Evolutionary conservation across 352 stramenopile species (phyloP).

Genomic region (Lagenidium sp.): DNA sequence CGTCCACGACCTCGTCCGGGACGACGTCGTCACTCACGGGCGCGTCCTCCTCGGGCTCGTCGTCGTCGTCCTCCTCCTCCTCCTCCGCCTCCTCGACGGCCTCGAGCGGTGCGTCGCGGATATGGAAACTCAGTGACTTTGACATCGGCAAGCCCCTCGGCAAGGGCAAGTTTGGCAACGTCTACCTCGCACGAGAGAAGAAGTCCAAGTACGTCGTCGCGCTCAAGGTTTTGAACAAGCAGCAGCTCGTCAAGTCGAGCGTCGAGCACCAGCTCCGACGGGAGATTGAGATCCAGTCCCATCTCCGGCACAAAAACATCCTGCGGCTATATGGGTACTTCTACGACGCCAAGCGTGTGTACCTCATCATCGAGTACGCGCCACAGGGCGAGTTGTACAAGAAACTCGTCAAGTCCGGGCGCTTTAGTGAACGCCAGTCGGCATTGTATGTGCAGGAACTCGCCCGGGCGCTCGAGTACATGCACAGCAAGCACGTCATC

Average conservation of each 20-base stretch:
- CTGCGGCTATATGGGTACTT: slow-evolving; percentile 98
- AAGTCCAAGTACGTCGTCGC: slow-evolving; percentile 98
- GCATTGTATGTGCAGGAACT: slow-evolving; percentile 95
- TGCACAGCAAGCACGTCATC: slow-evolving; percentile 99
- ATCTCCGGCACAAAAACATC: slow-evolving; percentile 97
- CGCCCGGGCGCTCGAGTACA: slow-evolving; percentile 93
- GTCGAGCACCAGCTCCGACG: slow-evolving; percentile 98
- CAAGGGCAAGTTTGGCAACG: slow-evolving; percentile 97
- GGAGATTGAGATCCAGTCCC: slow-evolving; percentile 99
- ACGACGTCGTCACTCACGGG: slow-evolving; percentile 3
- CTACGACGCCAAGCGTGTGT: slow-evolving; percentile 97
- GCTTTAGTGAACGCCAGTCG: slow-evolving; percentile 91
- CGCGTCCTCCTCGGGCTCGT: not conserved
- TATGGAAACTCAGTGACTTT: slow-evolving; percentile 97
- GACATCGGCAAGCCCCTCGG: slow-evolving; percentile 98
- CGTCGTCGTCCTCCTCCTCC: not conserved
- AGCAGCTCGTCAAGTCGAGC: slow-evolving; percentile 94
- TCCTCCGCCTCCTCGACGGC: not conserved
- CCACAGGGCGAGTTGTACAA: slow-evolving; percentile 98
- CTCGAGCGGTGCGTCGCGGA: slow-evolving; percentile 18
- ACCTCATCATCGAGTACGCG: slow-evolving; percentile 99
- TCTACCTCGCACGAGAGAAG: slow-evolving; percentile 98
- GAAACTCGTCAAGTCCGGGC: slow-evolving; percentile 84
- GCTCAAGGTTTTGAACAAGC: slow-evolving; percentile 98
- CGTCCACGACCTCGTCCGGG: not conserved